Evolutionary conservation across 192 early-diverging fungal species (phyloP), one percentile per base, ranked within the genome.

Genomic region (Entomortierella parvispora): DNA sequence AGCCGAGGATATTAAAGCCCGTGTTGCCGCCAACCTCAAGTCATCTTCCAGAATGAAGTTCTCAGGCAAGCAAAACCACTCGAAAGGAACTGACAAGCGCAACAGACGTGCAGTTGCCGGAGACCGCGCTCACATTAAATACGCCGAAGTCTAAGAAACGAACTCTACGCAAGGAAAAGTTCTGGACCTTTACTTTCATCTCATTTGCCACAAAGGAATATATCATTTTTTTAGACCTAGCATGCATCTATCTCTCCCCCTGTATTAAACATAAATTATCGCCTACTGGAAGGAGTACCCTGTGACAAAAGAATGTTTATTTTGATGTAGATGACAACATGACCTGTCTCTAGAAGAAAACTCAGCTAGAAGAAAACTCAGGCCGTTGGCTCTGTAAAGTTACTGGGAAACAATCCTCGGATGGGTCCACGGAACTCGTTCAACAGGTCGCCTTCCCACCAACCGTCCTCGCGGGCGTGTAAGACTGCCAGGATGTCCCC

Each of bases 71-170:
- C 74, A 83, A 32, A 89, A 89, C 64, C 80, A 81, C 20, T 62
- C 58, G 31, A 89, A 89, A 55, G 82, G 80, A 25, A 85, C 81
- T 6, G 85, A 84, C 51, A 89, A 89, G 69, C 76, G 87, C 51
- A 74, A 79, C 68, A 34, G 74, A 32, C 60, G 80, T 18, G 40
- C 56, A 32, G 52, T 62, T 37, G 62, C 65, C 9, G 65, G 51
- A 20, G 65, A 69, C 33, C 58, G 46, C 14, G 71, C 71, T 15
- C 62, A 69, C 62, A 33, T 81, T 58, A 75, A 80, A 47, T 17
- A 80, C 22, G 69, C 78, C 4, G 58, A 66, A n/a, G n/a, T n/a
- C n/a, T n/a, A n/a, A n/a, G n/a, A n/a, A n/a, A n/a, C n/a, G n/a
- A n/a, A n/a, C n/a, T n/a, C n/a, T n/a, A n/a, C n/a, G n/a, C n/a